Percentiles rank a stretch among this genome's conserved stretches.
phyloP scores from a whole-genome alignment of 192 early-diverging fungal species.

The Funneliformis mosseae region DNA sequence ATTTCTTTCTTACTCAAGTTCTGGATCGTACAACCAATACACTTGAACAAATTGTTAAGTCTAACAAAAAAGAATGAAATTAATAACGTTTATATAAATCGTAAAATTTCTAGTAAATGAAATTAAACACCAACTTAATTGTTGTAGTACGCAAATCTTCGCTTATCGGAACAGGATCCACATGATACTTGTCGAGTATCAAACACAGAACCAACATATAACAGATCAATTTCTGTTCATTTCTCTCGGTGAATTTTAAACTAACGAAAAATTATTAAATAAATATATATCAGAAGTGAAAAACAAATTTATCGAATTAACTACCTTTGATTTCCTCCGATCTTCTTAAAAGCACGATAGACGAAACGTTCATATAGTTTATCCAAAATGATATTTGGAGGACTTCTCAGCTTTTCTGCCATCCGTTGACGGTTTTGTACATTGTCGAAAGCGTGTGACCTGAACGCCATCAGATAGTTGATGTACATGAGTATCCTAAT shows the following conservation, averaged over 20 bases:
- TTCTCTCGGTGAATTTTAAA: constrained; percentile 58
- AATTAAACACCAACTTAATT: neutral
- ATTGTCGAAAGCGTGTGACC: constrained; percentile 44
- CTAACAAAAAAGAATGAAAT: constrained; percentile 49
- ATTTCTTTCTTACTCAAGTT: constrained; percentile 40
- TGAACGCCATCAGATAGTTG: constrained; percentile 75
- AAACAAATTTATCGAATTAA: neutral
- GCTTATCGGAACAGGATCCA: constrained; percentile 63
- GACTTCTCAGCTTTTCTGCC: constrained; percentile 49
- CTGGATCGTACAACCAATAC: constrained; percentile 52
- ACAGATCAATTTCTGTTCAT: constrained; percentile 75
- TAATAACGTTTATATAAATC: neutral
- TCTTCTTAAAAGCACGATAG: neutral
- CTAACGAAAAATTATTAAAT: constrained; percentile 2
- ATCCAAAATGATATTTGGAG: constrained; percentile 61
- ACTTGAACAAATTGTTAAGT: constrained; percentile 45
- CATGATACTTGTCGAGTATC: constrained; percentile 69
- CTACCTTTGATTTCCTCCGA: neutral
- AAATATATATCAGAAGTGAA: neutral
- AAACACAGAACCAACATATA: constrained; percentile 76
- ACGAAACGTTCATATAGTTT: constrained; percentile 17
- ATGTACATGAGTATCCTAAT: constrained; percentile 74
- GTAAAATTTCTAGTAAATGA: neutral
- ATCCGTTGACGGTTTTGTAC: constrained; percentile 53
- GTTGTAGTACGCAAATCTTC: constrained; percentile 53